These are phyloP conservation scores for Teratosphaeria gauchensis DNA, from an alignment of 2,329 filamentous ascomycete species.

Conservation along the genomic window DNA sequence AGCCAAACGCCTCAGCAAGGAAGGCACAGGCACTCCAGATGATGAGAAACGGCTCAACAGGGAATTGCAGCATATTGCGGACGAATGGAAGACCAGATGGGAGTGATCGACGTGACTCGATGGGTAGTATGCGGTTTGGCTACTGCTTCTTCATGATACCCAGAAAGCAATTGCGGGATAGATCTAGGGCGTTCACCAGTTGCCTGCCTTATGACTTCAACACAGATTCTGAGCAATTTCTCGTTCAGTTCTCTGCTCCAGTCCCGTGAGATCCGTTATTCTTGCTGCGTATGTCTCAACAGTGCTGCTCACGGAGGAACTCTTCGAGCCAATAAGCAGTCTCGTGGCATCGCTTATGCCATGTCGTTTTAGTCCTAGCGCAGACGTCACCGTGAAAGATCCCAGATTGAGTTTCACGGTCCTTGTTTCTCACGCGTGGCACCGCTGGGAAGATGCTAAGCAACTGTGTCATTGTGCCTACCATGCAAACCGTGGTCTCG, in stretches of 20 bases:
- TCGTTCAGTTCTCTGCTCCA: no score
- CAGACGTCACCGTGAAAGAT: background rate
- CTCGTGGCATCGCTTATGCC: background rate
- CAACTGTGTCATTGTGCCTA: background rate
- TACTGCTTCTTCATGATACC: background rate
- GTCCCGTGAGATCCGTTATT: no score
- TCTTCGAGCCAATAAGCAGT: no score
- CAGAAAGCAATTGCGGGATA: background rate
- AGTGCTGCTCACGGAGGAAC: no score
- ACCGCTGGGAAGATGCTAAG: background rate
- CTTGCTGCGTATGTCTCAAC: no score
- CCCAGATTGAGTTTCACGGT: background rate
- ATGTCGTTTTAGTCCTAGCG: background rate
- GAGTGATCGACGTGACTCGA: conserved; percentile 25
- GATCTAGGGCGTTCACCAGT: background rate
- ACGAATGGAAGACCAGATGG: conserved; percentile 43
- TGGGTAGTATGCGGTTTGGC: background rate
- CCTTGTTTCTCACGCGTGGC: background rate
- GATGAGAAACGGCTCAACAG: conserved; percentile 48
- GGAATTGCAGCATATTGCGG: conserved; percentile 40
- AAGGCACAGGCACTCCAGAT: conserved; percentile 34
- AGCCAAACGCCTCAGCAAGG: conserved; percentile 31
- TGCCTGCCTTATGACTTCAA: background rate
- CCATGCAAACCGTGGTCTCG: background rate
- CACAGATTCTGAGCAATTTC: background rate